Conservation (phyloP, 2,329 filamentous ascomycete species). For the Trichophaea hybrida region DNA sequence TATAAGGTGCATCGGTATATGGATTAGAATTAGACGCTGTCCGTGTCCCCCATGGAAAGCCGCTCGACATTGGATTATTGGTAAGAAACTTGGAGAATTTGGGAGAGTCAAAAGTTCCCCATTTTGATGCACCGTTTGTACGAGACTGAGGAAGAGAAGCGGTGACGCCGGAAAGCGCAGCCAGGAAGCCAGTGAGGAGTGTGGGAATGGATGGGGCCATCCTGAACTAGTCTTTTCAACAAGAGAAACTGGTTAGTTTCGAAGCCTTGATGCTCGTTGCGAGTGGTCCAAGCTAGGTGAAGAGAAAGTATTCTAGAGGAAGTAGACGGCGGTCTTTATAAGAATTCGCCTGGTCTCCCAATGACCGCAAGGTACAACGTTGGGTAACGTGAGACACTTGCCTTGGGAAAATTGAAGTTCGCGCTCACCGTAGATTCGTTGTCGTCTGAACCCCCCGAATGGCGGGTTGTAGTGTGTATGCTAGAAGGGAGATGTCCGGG, state of each 20-base stretch:
- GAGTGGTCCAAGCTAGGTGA: neutral
- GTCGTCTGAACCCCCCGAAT: too few relatives aligned
- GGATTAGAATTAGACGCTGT: neutral
- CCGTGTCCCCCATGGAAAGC: neutral
- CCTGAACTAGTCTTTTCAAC: too few relatives aligned
- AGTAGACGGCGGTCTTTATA: neutral
- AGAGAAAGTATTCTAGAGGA: neutral
- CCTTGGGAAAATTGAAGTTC: too few relatives aligned
- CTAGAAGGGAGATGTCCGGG: too few relatives aligned
- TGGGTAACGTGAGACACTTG: too few relatives aligned
- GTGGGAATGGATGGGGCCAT: neutral
- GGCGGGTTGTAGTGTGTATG: too few relatives aligned
- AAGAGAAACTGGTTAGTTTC: too few relatives aligned
- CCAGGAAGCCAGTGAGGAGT: neutral
- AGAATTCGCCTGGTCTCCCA: neutral
- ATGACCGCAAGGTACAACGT: too few relatives aligned
- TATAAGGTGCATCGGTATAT: conserved; percentile 1
- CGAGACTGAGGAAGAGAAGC: neutral
- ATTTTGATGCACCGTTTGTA: neutral
- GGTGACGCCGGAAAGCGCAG: neutral
- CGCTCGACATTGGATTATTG: neutral
- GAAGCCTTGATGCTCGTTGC: neutral
- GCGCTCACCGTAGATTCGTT: too few relatives aligned
- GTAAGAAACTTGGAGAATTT: conserved; percentile 2
- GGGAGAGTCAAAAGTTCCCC: neutral